Evolutionary conservation across 2,329 filamentous ascomycete species (phyloP).

Genomic region (Magnaporthales sp.): DNA sequence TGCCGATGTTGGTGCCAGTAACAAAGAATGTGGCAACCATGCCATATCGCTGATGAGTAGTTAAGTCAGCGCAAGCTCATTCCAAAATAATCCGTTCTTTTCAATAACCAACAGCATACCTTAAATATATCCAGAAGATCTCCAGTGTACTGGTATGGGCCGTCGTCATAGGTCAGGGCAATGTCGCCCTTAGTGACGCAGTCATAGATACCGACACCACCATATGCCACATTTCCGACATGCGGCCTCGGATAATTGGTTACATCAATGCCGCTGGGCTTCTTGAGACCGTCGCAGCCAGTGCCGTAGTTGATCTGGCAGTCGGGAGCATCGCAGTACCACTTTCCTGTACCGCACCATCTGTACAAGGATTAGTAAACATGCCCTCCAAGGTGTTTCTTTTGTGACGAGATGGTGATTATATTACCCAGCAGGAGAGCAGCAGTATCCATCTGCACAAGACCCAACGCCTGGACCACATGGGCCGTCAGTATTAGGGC

Average conservation of each 20-base stretch:
- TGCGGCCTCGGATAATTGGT: conserved; percentile 41
- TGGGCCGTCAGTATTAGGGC: conserved; percentile 12
- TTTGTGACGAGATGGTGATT: not conserved
- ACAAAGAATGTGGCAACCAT: conserved; percentile 63
- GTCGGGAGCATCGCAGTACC: conserved; percentile 52
- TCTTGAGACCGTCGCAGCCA: conserved; percentile 49
- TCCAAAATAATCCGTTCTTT: not conserved
- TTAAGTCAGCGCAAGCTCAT: conserved; percentile 1
- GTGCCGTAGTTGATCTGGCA: conserved; percentile 54
- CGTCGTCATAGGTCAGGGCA: conserved; percentile 61
- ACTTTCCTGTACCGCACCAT: conserved; percentile 44
- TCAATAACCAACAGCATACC: conserved; percentile 7
- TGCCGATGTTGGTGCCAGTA: conserved; percentile 46
- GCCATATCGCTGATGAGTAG: conserved; percentile 31
- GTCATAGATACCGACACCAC: conserved; percentile 45
- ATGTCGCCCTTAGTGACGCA: conserved; percentile 50
- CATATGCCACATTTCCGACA: conserved; percentile 45
- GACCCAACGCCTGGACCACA: conserved; percentile 20
- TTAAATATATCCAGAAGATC: conserved; percentile 54
- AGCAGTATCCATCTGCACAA: conserved; percentile 23
- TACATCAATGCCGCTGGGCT: conserved; percentile 46
- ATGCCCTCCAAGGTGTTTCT: conserved; percentile 9
- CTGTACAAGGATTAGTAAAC: conserved; percentile 17
- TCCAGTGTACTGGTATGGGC: conserved; percentile 51
- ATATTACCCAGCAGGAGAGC: conserved; percentile 22